phyloP scores from a whole-genome alignment of 139 green algal genomes.

The Micromonas commoda region DNA sequence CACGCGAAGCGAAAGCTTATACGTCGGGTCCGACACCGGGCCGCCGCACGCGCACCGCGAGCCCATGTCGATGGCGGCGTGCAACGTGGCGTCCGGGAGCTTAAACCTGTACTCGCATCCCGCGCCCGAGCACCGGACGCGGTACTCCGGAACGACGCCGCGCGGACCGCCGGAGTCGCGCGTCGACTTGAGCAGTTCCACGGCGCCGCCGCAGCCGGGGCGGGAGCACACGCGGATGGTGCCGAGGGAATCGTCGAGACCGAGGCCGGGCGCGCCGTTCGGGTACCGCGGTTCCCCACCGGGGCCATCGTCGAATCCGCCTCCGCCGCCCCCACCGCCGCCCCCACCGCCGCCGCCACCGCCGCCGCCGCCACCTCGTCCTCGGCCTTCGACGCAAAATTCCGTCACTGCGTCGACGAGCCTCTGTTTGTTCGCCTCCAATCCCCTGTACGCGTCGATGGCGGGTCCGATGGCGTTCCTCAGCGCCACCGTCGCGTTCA shows the following conservation, averaged over 20 bases:
- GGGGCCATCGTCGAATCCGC: background rate
- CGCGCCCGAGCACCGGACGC: background rate
- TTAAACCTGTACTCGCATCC: background rate
- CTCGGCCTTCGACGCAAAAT: background rate
- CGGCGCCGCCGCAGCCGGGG: background rate
- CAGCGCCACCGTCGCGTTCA: background rate
- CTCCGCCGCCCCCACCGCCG: background rate
- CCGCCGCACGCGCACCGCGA: too few species aligned
- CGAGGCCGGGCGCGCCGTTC: too few species aligned
- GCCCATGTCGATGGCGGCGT: conserved; percentile 26
- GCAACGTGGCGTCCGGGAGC: conserved; percentile 24
- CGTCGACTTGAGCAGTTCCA: background rate
- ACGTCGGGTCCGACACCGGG: too few species aligned
- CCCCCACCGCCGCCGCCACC: background rate
- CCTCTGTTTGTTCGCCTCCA: background rate
- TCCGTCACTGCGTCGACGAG: background rate
- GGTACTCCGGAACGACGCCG: background rate
- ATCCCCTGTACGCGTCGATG: background rate
- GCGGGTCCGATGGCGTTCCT: conserved; percentile 46
- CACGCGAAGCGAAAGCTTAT: too few species aligned
- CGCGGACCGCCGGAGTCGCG: too few species aligned
- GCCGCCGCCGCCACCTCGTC: background rate
- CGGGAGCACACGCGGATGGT: background rate
- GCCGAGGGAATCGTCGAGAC: background rate
- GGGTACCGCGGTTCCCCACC: too few species aligned